Evolutionary conservation across 768 basidiomycete genomes (phyloP), one percentile per base, ranked within the genome.

Genomic region (Pholiota conissans): DNA sequence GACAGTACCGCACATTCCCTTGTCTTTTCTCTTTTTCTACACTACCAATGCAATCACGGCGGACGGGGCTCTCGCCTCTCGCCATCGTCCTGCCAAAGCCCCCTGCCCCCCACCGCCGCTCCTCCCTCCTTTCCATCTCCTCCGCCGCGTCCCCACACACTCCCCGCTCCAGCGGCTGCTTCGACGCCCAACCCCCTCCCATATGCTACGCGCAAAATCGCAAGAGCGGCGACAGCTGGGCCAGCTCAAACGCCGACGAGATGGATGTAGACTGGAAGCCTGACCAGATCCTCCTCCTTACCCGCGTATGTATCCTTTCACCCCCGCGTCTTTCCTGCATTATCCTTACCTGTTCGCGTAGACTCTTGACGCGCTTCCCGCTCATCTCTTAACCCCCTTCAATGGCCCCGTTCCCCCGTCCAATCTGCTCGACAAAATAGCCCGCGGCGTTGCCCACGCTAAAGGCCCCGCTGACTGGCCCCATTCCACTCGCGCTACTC

Each of bases 381-480:
- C 86, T 5, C 90, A 93, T 64, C 82, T 94, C n/a, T 78, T 91
- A 69, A 93, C 92, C 14, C 92, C 91, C 53, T 93, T 91, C 79
- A 86, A 89, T 61, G 91, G 92, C 28, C 80, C 86, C 45, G 83
- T 93, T 18, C 92, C 92, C 1, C 91, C 91, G 29, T 85, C 89
- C 13, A 93, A 93, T 69, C 82, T 93, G 20, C 84, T 94, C 58
- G 91, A 94, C 71, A 91, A 90, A 76, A 86, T 94, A 62, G 90
- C 92, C 10, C 84, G 89, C 13, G 86, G 90, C 52, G 84, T 94
- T 59, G 74, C 81, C 8, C 77, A 88, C 27, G 87, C 88, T 50
- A 92, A 92, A 67, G 90, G 88, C 5, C 81, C 87, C 13, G 71
- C 76, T 29, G 90, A 90, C 56, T 94, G 91, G 92, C 88, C 89